These are phyloP conservation scores for Colletotrichum salicis DNA, from an alignment of 2,329 filamentous ascomycete genomes.

Conservation along the genomic window DNA sequence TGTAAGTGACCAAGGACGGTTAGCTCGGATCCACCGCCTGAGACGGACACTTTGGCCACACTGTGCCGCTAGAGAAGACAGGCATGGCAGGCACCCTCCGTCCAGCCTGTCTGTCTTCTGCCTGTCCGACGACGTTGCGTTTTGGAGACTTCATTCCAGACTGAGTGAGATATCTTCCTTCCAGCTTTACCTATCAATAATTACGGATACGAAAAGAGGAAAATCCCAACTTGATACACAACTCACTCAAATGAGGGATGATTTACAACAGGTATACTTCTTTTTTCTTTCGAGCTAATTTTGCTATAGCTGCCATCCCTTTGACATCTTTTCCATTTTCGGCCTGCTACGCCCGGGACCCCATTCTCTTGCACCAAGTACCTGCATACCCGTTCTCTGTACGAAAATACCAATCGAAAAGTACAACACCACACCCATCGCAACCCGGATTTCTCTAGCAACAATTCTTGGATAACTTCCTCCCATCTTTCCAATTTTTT, in stretches of 20 bases:
- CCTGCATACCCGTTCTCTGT: background rate
- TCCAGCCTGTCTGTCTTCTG: background rate
- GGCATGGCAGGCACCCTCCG: background rate
- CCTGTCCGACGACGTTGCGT: background rate
- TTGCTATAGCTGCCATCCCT: background rate
- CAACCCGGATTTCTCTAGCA: background rate
- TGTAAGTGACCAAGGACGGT: background rate
- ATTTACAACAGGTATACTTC: background rate
- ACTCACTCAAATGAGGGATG: background rate
- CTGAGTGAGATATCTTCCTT: background rate
- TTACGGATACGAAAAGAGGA: too few species aligned
- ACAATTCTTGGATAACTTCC: slow-evolving; percentile 13
- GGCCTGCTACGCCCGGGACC: background rate
- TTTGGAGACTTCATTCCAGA: background rate
- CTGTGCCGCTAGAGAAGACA: slow-evolving; percentile 18
- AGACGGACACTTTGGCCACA: slow-evolving; percentile 11
- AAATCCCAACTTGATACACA: background rate
- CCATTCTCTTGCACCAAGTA: background rate
- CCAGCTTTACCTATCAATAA: background rate
- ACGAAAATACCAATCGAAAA: background rate
- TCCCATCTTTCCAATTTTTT: background rate
- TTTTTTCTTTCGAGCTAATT: background rate
- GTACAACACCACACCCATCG: background rate
- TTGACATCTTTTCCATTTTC: background rate
- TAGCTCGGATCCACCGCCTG: slow-evolving; percentile 16